These are phyloP conservation scores for Linum trigynum DNA, from an alignment of 345 rosid genomes.

Conservation along the genomic window DNA sequence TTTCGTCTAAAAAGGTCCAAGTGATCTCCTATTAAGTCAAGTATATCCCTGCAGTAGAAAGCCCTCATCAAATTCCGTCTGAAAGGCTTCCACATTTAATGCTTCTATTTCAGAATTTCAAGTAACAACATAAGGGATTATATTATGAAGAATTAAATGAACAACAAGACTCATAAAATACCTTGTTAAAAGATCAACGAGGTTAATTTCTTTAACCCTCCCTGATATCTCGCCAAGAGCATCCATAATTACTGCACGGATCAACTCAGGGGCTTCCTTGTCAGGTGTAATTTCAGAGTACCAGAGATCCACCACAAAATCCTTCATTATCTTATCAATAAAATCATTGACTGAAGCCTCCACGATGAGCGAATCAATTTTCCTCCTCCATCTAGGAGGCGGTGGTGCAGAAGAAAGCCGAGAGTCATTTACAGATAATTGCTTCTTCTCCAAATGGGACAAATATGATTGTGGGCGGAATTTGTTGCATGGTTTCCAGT, in stretches of 20 bases:
- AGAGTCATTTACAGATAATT: constrained; percentile 63
- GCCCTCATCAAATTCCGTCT: constrained; percentile 8
- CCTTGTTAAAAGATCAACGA: constrained; percentile 85
- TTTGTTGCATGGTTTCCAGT: constrained; percentile 41
- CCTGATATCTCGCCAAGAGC: constrained; percentile 80
- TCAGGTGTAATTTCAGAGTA: constrained; percentile 88
- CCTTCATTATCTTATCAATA: constrained; percentile 73
- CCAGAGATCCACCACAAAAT: constrained; percentile 82
- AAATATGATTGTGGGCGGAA: constrained; percentile 29
- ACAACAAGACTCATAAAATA: constrained; percentile 7
- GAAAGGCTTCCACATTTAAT: constrained; percentile 7
- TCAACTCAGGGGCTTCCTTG: constrained; percentile 78
- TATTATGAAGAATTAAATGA: neutral
- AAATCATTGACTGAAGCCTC: constrained; percentile 73
- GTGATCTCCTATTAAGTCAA: constrained; percentile 87
- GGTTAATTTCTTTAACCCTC: constrained; percentile 73
- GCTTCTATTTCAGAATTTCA: neutral
- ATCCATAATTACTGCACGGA: constrained; percentile 72
- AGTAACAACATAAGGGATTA: neutral
- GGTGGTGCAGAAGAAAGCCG: constrained; percentile 51
- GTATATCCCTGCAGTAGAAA: constrained; percentile 68
- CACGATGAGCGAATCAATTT: constrained; percentile 71
- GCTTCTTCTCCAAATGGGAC: constrained; percentile 60
- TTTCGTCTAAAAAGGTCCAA: constrained; percentile 86
- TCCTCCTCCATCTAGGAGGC: constrained; percentile 64